Percentiles rank a stretch among this genome's conserved stretches.
These are phyloP conservation scores for Penicillium lividum DNA, from an alignment of 495 filamentous ascomycete species.

Conservation along the genomic window DNA sequence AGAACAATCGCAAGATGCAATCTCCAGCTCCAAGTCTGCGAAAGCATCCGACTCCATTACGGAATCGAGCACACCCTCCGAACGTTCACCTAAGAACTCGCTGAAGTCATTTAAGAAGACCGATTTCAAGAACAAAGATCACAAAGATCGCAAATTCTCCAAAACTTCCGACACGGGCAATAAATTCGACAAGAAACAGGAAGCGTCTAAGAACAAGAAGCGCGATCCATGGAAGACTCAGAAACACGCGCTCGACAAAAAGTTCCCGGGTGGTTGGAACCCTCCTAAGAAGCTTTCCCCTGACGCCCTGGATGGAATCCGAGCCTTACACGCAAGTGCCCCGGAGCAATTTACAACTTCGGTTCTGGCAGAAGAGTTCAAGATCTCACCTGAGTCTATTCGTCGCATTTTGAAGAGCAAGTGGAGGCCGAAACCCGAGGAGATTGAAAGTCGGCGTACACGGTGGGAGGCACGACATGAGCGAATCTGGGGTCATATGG, in stretches of 20 bases:
- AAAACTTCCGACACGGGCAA: conserved; percentile 9
- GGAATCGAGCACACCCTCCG: conserved; percentile 1
- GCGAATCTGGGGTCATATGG: conserved; percentile 72
- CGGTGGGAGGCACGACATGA: conserved; percentile 82
- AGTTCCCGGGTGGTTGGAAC: conserved; percentile 76
- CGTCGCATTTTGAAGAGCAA: conserved; percentile 81
- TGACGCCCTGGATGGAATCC: conserved; percentile 84
- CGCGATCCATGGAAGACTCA: conserved; percentile 68
- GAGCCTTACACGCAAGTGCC: conserved; percentile 70
- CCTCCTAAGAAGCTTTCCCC: conserved; percentile 87
- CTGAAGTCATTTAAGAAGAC: neutral
- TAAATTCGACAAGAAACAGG: conserved; percentile 11
- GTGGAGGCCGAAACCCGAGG: conserved; percentile 69
- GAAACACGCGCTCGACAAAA: conserved; percentile 65
- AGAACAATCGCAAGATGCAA: neutral
- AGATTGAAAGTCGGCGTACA: conserved; percentile 58
- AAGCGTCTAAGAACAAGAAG: conserved; percentile 29
- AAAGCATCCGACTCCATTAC: neutral
- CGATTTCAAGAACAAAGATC: conserved; percentile 1
- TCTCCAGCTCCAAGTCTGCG: neutral
- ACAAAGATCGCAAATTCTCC: conserved; percentile 4
- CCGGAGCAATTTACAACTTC: conserved; percentile 74
- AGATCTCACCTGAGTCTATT: conserved; percentile 83
- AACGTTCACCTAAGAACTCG: neutral
- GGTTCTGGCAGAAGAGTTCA: conserved; percentile 75